Percentiles rank a stretch among this genome's conserved stretches.
These are phyloP conservation scores for Russula ochroleuca DNA, from an alignment of 768 basidiomycete species.

Conservation along the genomic window DNA sequence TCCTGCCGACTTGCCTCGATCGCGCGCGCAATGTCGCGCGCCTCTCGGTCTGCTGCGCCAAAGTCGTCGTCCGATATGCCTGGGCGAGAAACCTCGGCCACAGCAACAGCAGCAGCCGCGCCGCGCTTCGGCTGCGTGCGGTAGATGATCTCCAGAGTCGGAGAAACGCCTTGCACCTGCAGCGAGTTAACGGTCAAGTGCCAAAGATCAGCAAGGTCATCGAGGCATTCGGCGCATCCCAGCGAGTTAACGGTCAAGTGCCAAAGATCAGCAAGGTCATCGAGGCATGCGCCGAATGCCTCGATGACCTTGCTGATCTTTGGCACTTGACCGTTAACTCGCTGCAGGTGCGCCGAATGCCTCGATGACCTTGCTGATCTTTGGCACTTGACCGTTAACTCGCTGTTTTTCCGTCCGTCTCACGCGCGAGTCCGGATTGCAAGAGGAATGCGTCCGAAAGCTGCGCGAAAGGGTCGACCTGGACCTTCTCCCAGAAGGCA, in stretches of 20 bases:
- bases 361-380: too few relatives aligned
- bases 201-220: conserved; percentile 37
- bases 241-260: too few relatives aligned
- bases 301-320: too few relatives aligned
- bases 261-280: too few relatives aligned
- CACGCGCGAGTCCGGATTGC: conserved; percentile 28
- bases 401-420: neutral
- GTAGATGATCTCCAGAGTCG: conserved; percentile 48
- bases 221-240: conserved; percentile 30
- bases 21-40: conserved; percentile 43
- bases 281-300: too few relatives aligned
- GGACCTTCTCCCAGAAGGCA: conserved; percentile 47
- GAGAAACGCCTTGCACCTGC: conserved; percentile 37
- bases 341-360: too few relatives aligned
- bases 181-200: conserved; percentile 29
- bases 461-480: conserved; percentile 39
- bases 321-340: too few relatives aligned
- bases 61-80: neutral
- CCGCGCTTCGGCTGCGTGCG: conserved; percentile 33
- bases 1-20: conserved; percentile 45
- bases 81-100: conserved; percentile 1
- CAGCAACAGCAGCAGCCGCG: neutral
- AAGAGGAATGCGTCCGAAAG: conserved; percentile 53
- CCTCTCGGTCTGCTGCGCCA: conserved; percentile 34
- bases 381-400: too few relatives aligned